Conservation (phyloP, 179 eudicot species). For the Spergularia azorica region DNA sequence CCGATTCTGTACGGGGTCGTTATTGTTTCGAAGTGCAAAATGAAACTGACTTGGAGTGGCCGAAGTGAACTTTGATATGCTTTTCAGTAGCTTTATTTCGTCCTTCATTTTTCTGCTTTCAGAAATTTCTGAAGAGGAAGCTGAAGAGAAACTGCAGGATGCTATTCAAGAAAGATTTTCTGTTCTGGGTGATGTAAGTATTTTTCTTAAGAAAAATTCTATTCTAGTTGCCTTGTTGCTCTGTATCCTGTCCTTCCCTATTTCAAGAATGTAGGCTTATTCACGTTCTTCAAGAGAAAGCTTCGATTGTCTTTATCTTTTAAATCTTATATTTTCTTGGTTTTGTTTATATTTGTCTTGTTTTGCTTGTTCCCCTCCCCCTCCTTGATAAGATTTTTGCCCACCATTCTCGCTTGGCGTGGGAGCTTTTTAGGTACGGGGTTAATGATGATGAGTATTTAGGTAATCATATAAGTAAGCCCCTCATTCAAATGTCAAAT, state of each 20-base stretch:
- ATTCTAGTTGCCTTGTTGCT: background rate
- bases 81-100: slow-evolving; percentile 1
- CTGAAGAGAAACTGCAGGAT: slow-evolving; percentile 88
- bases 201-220: slow-evolving; percentile 10
- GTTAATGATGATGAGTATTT: background rate
- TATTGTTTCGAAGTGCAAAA: background rate
- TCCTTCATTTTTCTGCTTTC: slow-evolving; percentile 33
- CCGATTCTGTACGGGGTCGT: background rate
- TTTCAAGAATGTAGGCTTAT: slow-evolving; percentile 5
- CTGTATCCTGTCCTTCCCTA: background rate
- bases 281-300: slow-evolving; percentile 1
- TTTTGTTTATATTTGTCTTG: background rate
- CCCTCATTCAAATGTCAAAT: background rate
- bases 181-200: slow-evolving; percentile 87
- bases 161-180: slow-evolving; percentile 96
- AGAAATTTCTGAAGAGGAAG: slow-evolving; percentile 97
- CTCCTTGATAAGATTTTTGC: background rate
- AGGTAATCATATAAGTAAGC: background rate
- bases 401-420: background rate
- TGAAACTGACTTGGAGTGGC: slow-evolving; percentile 9
- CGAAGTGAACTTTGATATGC: slow-evolving; percentile 13
- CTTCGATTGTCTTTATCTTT: background rate
- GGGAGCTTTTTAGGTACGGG: background rate
- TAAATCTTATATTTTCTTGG: background rate
- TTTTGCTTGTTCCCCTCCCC: too few relatives aligned